Evolutionary conservation across 2,329 filamentous ascomycete genomes (phyloP), one percentile per base, ranked within the genome.

Genomic region (Colletotrichum sp.): DNA sequence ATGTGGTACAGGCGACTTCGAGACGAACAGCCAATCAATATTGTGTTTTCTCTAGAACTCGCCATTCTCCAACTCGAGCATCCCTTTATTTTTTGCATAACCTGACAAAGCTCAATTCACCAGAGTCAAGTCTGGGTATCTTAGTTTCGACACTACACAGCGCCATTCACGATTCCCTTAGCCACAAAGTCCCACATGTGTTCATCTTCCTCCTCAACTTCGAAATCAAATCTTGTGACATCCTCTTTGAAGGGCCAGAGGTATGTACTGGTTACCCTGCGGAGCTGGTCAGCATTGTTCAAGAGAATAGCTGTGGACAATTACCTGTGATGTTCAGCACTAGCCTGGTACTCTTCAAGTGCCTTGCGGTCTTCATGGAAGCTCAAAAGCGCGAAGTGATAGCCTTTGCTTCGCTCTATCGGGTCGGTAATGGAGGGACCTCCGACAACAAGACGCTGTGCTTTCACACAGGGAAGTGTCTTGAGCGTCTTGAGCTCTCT

Each of bases 181-280:
- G 74, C 74, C 19, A 65, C 32, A 73, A 74, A 76, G 22, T 74
- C 32, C 34, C 74, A 76, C 70, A 69, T 76, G 4, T 74, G 61
- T 15, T 76, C 70, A 39, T 87, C 86, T 59, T 84, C 84, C 12
- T 80, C 75, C 5, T 85, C 84, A 27, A 89, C 86, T 70, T 91
- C 89, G 77, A 91, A 91, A 77, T 91, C 90, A 78, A 90, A 91
- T 22, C 89, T 83, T 19, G 85, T 84, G 2, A 91, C 80, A 72
- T 91, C 88, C 67, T 91, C 89, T 22, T 87, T 88, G 78, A 85
- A 91, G 0, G 89, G 89, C 81, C 87, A 90, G 9, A 91, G 81
- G 67, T 87, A 88, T 5, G 84, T 86, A 34, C 84, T 86, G 0
- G 89, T 91, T 0, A 91, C 88, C 67, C 90, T 91, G 55, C 3